Evolutionary conservation across 1,284 basidiomycete species (phyloP), one percentile per base, ranked within the genome.

Genomic region (Trametes versicolor): DNA sequence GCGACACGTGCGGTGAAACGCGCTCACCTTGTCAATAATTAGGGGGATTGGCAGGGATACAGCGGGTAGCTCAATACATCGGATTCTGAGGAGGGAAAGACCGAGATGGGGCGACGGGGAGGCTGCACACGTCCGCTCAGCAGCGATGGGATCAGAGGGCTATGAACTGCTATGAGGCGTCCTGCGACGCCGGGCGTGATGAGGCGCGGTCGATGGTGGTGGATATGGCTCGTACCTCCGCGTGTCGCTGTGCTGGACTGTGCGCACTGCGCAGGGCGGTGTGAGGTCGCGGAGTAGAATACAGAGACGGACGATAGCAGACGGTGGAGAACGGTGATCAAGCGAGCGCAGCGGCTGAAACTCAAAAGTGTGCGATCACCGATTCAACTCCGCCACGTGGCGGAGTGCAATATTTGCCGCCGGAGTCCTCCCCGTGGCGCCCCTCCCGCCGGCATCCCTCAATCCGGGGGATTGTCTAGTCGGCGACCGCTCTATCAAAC

Each of bases 221-320:
- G 58, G 13, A 27, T 32, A 36, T 34, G 34, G 29, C 36, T 21
- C 45, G 25, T 17, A 64, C 64, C 60, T 65, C 57, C 47, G 21
- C 56, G 43, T 39, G 49, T 55, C 67, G 64, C 58, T 55, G 65
- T 55, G 54, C 41, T 27, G 54, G 58, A 53, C 36, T 27, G 41
- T 70, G 71, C 70, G 70, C 71, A 52, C 71, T 70, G 70, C 71
- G 70, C 71, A 55, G 58, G 55, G 68, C 64, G 49, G 69, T 64
- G 64, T 32, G 34, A 58, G 36, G 52, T 21, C 47, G 37, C 52
- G 53, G 58, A 49, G 58, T 67, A 68, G 69, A 70, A 69, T 69
- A 71, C 67, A 70, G 66, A 50, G 52, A 48, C 27, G 47, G 49
- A 47, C 27, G 39, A 54, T 41, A 52, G 53, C 50, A 25, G 29